Percentiles rank a stretch among this genome's conserved stretches.
Evolutionary conservation across 768 basidiomycete genomes (phyloP).

Genomic region (Pisolithus microcarpus): DNA sequence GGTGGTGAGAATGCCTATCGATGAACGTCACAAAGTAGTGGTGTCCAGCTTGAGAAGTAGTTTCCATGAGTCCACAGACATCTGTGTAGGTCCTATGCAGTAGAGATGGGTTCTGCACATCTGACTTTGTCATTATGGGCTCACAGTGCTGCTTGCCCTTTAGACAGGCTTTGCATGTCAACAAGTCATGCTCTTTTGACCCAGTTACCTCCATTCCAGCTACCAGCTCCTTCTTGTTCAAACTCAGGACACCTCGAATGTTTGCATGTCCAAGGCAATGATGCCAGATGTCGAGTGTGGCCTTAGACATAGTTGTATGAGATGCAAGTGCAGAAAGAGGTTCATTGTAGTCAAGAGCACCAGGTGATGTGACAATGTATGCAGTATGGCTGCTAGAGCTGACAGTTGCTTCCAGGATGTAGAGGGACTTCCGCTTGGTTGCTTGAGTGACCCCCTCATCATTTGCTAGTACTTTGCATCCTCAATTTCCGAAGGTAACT

Average conservation of each 20-base stretch:
- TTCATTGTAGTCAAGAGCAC: not conserved
- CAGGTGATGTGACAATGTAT: not conserved
- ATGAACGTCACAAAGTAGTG: slow-evolving; percentile 16
- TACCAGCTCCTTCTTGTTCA: slow-evolving; percentile 4
- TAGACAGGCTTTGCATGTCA: slow-evolving; percentile 14
- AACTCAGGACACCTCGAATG: not conserved
- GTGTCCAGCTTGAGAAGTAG: not conserved
- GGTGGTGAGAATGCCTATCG: slow-evolving; percentile 12
- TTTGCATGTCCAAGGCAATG: not conserved
- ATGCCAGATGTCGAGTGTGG: slow-evolving; percentile 1
- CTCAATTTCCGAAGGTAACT: not conserved
- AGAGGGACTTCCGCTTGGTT: not conserved
- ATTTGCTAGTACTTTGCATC: not conserved
- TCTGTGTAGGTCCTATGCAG: slow-evolving; percentile 10
- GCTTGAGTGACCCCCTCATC: not conserved
- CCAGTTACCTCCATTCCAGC: not conserved
- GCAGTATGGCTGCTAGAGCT: not conserved
- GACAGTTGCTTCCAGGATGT: not conserved
- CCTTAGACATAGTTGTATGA: not conserved
- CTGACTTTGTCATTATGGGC: slow-evolving; percentile 7
- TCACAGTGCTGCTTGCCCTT: slow-evolving; percentile 18
- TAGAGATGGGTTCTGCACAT: not conserved
- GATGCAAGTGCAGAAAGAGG: not conserved
- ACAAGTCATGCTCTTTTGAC: not conserved
- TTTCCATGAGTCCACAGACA: slow-evolving; percentile 15